Evolutionary conservation across 2,329 filamentous ascomycete species (phyloP).

Genomic region (Fusarium oligoseptatum): DNA sequence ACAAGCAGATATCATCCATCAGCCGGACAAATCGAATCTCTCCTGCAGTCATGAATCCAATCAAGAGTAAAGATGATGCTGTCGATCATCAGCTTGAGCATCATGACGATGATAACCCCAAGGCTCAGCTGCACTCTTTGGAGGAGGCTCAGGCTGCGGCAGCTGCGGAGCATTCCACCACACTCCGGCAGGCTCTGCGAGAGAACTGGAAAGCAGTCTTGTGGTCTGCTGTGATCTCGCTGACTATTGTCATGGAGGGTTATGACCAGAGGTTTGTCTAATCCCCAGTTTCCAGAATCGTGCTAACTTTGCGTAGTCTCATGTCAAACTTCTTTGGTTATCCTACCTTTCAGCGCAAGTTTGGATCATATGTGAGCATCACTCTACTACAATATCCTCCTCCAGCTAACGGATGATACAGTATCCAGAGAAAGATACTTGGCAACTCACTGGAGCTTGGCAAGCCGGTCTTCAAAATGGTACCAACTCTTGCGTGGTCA

Average conservation of each 20-base stretch:
- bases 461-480: slow-evolving; percentile 31
- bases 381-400: no score
- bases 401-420: background rate
- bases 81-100: slow-evolving; percentile 2
- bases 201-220: slow-evolving; percentile 39
- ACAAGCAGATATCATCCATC: background rate
- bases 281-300: no score
- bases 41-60: background rate
- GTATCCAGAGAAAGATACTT: slow-evolving; percentile 38
- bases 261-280: slow-evolving; percentile 35
- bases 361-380: slow-evolving; percentile 23
- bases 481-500: slow-evolving; percentile 31
- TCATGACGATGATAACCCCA: slow-evolving; percentile 7
- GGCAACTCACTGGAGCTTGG: slow-evolving; percentile 37
- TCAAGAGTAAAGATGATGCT: background rate
- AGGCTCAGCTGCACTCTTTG: slow-evolving; percentile 2
- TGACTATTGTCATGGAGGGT: slow-evolving; percentile 45
- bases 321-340: slow-evolving; percentile 43
- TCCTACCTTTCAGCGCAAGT: slow-evolving; percentile 38
- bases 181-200: slow-evolving; percentile 18
- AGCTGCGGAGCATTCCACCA: slow-evolving; percentile 26
- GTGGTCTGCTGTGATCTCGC: slow-evolving; percentile 40
- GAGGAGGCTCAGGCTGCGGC: slow-evolving; percentile 21
- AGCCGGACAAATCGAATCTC: background rate
- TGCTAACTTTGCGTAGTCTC: slow-evolving; percentile 3